A percentile compares a stretch with the other conserved stretches of the same genome.
phyloP scores from a whole-genome alignment of 139 green algal genomes.

The Chlorella sp. region DNA sequence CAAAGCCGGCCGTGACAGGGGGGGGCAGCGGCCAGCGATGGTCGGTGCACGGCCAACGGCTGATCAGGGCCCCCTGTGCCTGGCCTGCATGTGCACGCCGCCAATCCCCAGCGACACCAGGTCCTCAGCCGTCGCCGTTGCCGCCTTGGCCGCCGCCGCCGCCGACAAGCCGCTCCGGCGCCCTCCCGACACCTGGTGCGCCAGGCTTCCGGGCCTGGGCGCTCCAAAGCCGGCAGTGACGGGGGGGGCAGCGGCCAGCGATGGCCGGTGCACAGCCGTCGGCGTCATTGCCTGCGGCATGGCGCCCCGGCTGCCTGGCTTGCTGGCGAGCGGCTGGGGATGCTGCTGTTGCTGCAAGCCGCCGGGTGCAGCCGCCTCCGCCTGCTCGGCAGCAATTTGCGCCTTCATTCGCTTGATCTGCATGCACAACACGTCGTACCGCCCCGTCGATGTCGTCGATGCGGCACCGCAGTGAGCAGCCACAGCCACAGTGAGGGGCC shows the following conservation, averaged over 20 bases:
- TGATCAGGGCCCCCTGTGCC: no score
- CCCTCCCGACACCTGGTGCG: constrained; percentile 2
- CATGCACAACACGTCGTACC: neutral
- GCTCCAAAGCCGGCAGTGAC: neutral
- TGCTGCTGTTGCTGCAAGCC: neutral
- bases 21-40: neutral
- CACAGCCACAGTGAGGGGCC: neutral
- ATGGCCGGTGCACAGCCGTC: neutral
- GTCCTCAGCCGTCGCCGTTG: no score
- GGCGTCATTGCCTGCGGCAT: neutral
- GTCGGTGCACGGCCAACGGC: neutral
- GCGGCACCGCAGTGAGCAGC: neutral
- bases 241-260: neutral
- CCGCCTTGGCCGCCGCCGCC: no score
- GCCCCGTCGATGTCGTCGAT: neutral
- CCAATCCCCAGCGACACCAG: no score
- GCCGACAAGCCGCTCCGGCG: no score
- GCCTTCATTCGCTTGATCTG: constrained; percentile 4
- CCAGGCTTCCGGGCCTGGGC: neutral
- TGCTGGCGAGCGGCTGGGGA: neutral
- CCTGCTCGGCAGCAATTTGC: neutral
- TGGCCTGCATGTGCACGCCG: no score
- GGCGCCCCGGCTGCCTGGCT: neutral
- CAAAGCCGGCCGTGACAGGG: neutral
- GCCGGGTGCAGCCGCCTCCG: neutral